Evolutionary conservation across 371 early-diverging fungal species (phyloP).

Genomic region (Polyrhizophydium stewartii): DNA sequence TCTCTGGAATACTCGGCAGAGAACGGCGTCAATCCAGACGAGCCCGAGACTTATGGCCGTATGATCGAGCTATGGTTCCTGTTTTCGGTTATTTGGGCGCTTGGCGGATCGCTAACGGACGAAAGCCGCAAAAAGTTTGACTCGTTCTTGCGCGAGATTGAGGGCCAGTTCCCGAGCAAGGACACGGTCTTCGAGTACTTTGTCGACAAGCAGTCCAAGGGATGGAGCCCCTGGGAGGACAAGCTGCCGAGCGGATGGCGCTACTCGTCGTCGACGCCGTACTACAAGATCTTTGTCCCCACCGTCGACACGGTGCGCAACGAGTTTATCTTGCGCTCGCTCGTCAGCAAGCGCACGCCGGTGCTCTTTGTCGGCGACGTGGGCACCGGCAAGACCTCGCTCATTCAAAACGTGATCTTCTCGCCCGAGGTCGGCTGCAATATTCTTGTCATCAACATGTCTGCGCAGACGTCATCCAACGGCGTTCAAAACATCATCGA

Average conservation of each 20-base stretch:
- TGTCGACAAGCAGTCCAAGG: conserved; percentile 40
- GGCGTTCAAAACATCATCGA: conserved; percentile 41
- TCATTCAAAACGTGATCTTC: conserved; percentile 41
- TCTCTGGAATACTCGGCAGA: too few relatives aligned
- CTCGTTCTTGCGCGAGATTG: conserved; percentile 49
- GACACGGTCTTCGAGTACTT: conserved; percentile 56
- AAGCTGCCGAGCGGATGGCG: conserved; percentile 45
- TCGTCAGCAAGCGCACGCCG: conserved; percentile 34
- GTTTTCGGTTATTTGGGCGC: conserved; percentile 49
- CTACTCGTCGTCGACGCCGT: conserved; percentile 36
- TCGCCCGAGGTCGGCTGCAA: conserved; percentile 25
- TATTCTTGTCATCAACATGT: conserved; percentile 36
- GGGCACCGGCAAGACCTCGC: conserved; percentile 47
- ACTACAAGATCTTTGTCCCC: conserved; percentile 55
- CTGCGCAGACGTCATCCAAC: conserved; percentile 40
- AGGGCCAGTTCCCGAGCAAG: conserved; percentile 56
- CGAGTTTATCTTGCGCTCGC: conserved; percentile 38
- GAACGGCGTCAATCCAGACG: conserved; percentile 42
- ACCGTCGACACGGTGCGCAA: conserved; percentile 52
- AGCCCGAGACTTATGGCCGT: conserved; percentile 32
- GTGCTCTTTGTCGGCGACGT: conserved; percentile 49
- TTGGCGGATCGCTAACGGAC: conserved; percentile 48
- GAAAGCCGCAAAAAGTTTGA: conserved; percentile 45
- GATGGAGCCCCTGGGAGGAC: conserved; percentile 52
- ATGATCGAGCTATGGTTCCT: conserved; percentile 55